A percentile compares a stretch with the other conserved stretches of the same genome.
These are phyloP conservation scores for Grosmannia serpens DNA, from an alignment of 2,329 filamentous ascomycete species.

Conservation along the genomic window DNA sequence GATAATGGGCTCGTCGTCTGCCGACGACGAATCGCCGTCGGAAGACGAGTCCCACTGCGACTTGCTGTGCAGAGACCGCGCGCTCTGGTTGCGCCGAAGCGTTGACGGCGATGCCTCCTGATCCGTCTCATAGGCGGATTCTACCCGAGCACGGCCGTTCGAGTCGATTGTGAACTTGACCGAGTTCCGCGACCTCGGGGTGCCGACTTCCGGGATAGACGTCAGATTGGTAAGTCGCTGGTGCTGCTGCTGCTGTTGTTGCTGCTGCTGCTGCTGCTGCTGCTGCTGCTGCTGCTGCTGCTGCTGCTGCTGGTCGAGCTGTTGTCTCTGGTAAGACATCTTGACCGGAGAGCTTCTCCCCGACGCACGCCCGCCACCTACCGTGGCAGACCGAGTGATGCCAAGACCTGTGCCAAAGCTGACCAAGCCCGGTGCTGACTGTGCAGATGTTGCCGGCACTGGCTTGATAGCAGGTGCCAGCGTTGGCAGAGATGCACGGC, in stretches of 20 bases:
- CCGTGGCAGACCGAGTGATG: conserved; percentile 24
- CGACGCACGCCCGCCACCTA: conserved; percentile 25
- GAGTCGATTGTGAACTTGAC: conserved; percentile 54
- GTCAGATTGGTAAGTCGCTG: conserved; percentile 38
- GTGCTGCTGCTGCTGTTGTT: conserved; percentile 21
- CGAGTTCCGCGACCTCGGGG: conserved; percentile 36
- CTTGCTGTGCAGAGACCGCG: conserved; percentile 14
- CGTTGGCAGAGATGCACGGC: conserved; percentile 30
- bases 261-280: conserved; percentile 18
- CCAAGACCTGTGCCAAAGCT: conserved; percentile 14
- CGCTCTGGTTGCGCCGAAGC: conserved; percentile 11
- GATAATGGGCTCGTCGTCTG: conserved; percentile 53
- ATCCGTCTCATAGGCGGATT: conserved; percentile 34
- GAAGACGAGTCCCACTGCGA: conserved; percentile 33
- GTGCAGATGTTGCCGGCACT: not conserved
- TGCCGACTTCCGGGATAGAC: conserved; percentile 42
- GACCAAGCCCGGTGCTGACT: not conserved
- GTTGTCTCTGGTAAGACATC: conserved; percentile 30
- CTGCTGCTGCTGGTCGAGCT: conserved; percentile 4
- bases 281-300: conserved; percentile 29
- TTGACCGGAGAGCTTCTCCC: conserved; percentile 44
- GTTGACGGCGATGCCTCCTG: conserved; percentile 15
- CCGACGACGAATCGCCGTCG: conserved; percentile 41
- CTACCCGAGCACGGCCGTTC: conserved; percentile 46
- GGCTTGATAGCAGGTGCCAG: conserved; percentile 35